Conservation (phyloP, 225 moss, liverwort and hornwort genomes). For the Antitrichia curtipendula region DNA sequence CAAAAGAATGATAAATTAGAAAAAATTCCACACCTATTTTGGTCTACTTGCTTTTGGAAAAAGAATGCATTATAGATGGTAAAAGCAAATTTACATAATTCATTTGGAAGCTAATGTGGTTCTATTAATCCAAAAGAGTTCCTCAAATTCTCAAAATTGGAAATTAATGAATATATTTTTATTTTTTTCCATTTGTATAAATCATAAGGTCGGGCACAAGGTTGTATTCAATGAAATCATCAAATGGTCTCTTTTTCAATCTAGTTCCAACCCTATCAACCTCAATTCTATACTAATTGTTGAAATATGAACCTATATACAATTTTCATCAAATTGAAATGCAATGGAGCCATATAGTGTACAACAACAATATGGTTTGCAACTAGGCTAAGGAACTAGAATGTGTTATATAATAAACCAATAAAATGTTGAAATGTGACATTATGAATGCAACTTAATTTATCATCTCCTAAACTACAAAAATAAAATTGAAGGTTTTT, state of each 20-base stretch:
- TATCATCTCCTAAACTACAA: not conserved
- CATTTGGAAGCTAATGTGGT: not conserved
- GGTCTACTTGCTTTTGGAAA: not conserved
- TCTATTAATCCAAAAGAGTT: not conserved
- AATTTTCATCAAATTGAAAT: not conserved
- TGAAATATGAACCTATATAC: fast-evolving
- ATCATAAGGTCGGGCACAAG: not conserved
- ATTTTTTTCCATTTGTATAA: not conserved
- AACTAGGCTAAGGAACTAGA: not conserved
- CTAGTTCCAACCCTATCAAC: not conserved
- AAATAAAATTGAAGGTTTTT: not conserved
- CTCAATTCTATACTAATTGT: not conserved
- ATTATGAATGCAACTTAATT: not conserved
- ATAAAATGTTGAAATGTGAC: not conserved
- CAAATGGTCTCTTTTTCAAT: not conserved
- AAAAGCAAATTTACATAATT: not conserved
- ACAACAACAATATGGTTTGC: not conserved
- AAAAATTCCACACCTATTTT: not conserved
- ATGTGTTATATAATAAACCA: too few species aligned
- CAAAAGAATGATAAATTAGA: not conserved
- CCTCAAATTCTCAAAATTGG: not conserved
- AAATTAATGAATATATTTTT: not conserved
- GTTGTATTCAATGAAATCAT: not conserved
- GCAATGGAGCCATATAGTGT: not conserved
- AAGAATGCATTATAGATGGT: not conserved